Base-by-base conservation (phyloP, 768 basidiomycete species). In the Trametes punicea region DNA sequence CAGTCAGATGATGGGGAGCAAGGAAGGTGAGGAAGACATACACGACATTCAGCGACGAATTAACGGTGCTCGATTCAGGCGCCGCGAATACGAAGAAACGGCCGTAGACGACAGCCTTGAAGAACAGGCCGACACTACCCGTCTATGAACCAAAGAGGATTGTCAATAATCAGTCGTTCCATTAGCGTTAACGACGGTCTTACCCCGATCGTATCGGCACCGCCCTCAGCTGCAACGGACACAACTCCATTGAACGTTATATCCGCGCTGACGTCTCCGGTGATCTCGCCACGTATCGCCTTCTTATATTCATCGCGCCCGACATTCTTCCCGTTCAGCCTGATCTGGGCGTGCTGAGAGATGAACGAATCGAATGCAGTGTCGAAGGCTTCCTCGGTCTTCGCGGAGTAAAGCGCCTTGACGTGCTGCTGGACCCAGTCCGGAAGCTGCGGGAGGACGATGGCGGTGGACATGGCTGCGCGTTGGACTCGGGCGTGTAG, bases 381-480 rank as follows among this genome's bases (percentile, higher is more conserved):
- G 44, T 72, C 55, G 55, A 79, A 77, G 16, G 65, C 70, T 0
- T 56, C 54, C 21, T 64, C 38, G 4, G 68, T 74, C 30, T 73
- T 75, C 5, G 78, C 74, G 53, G 70, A 57, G 57, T 76, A 68
- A 42, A 81, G 51, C 23, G 73, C 60, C 3, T 66, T 65, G 51
- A 81, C 46, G 60, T 64, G 75, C 47, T 68, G 63, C 59, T 78
- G 58, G 13, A 75, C 72, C 75, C 76, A 81, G 38, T 65, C 63
- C 23, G 71, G 69, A 57, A 81, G 78, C 2, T 70, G 59, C 6
- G 75, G 77, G 46, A 75, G 71, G 49, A 73, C 69, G 56, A 73
- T 65, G 30, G 64, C 53, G 38, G 52, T 23, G 5, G 64, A 46
- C 63, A 64, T 66, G 36, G 56, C 39, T 48, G 27, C 20, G n/a